phyloP scores from a whole-genome alignment of 805 yeast species.

The Candida nanaspora region DNA sequence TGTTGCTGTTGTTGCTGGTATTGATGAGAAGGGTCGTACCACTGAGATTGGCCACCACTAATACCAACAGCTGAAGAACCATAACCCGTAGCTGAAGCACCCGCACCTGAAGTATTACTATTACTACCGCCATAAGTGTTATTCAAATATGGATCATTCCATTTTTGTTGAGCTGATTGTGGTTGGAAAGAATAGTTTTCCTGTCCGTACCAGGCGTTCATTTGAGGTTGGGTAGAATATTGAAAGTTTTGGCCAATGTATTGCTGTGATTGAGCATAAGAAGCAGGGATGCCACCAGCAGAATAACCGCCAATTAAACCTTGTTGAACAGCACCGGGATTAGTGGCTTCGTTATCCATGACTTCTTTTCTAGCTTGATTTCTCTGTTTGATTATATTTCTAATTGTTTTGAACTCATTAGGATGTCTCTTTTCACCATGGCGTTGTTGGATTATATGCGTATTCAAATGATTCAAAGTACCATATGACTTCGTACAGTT shows the following conservation, averaged over 20 bases:
- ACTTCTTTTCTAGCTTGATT: constrained; percentile 1
- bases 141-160: neutral
- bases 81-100: neutral
- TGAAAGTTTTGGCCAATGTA: neutral
- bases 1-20: neutral
- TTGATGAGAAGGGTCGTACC: neutral
- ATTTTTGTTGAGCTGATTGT: neutral
- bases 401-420: constrained; percentile 44
- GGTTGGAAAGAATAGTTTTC: neutral
- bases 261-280: neutral
- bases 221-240: neutral
- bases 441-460: constrained; percentile 44
- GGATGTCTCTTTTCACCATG: constrained; percentile 51
- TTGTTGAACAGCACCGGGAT: neutral
- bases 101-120: neutral
- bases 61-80: neutral
- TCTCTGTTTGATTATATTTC: constrained; percentile 31
- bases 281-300: neutral
- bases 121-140: too few species aligned
- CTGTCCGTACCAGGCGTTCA: neutral
- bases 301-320: neutral
- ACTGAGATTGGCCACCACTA: neutral
- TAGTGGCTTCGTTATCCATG: neutral
- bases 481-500: constrained; percentile 51
- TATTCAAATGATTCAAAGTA: constrained; percentile 51